Conservation (phyloP, 73 alveolate genomes). For the Tetrahymena borealis region DNA sequence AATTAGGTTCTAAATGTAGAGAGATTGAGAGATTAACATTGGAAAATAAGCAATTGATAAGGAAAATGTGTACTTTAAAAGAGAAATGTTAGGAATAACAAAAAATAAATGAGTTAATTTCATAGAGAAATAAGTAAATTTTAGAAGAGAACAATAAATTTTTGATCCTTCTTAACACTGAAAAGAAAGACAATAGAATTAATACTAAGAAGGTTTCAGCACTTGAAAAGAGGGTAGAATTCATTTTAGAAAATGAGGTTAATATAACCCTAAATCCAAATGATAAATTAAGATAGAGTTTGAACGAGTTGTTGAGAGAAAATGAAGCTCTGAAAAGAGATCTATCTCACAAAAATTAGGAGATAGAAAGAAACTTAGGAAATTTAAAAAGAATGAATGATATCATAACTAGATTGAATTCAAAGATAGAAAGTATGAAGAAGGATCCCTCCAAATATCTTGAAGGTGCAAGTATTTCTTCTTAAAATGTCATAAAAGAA, state of each 20-base stretch:
- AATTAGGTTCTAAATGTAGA: constrained; percentile 35
- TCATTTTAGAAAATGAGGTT: constrained; percentile 28
- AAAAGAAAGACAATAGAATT: constrained; percentile 13
- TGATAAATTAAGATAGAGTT: constrained; percentile 32
- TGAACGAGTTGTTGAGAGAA: constrained; percentile 26
- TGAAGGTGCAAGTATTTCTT: neutral
- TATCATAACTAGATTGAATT: constrained; percentile 8
- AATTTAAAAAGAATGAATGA: constrained; percentile 10
- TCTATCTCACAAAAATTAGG: constrained; percentile 27
- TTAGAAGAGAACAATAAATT: constrained; percentile 30
- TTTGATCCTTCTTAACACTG: constrained; percentile 7
- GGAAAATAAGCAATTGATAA: neutral
- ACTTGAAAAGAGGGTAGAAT: constrained; percentile 34
- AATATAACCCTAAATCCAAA: constrained; percentile 35
- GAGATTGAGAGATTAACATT: constrained; percentile 30
- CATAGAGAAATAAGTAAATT: constrained; percentile 1
- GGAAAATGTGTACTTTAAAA: constrained; percentile 12
- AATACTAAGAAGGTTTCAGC: constrained; percentile 25
- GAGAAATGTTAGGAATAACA: constrained; percentile 21
- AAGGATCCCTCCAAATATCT: constrained; percentile 12
- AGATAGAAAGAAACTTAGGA: constrained; percentile 31
- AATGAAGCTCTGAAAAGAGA: constrained; percentile 38
- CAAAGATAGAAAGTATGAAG: constrained; percentile 35
- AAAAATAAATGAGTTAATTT: constrained; percentile 28
- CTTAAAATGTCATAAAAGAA: neutral